Conservation (phyloP, 805 yeast genomes). For the Sugiyamaella mastotermitis region DNA sequence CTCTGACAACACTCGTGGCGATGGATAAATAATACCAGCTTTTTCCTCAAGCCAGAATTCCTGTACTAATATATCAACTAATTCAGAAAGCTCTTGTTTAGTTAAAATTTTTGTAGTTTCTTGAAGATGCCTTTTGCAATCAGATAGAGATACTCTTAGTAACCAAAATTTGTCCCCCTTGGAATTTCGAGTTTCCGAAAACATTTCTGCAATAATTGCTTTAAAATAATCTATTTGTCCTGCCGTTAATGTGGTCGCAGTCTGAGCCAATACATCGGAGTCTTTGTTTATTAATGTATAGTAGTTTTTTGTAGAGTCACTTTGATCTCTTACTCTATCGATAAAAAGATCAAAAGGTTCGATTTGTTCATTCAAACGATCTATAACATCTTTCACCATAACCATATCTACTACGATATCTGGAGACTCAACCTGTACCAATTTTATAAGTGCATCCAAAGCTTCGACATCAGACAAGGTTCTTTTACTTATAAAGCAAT, state of each 20-base stretch:
- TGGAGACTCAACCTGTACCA: neutral
- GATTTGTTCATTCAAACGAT: slow-evolving; percentile 29
- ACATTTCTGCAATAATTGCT: slow-evolving; percentile 36
- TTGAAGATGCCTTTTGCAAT: slow-evolving; percentile 1
- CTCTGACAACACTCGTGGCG: slow-evolving; percentile 43
- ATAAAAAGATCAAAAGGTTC: slow-evolving; percentile 35
- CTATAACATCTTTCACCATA: slow-evolving; percentile 20
- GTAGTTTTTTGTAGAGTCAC: slow-evolving; percentile 25
- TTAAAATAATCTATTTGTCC: slow-evolving; percentile 43
- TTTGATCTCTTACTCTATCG: slow-evolving; percentile 35
- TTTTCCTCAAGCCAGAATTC: no score
- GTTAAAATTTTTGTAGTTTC: neutral
- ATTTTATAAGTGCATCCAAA: slow-evolving; percentile 1
- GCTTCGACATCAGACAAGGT: slow-evolving; percentile 10
- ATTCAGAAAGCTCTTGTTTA: slow-evolving; percentile 6
- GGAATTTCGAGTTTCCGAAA: slow-evolving; percentile 21
- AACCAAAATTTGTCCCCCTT: slow-evolving; percentile 4
- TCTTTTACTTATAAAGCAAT: slow-evolving; percentile 8
- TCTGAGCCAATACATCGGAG: slow-evolving; percentile 34
- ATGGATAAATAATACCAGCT: slow-evolving; percentile 22
- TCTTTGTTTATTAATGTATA: slow-evolving; percentile 39
- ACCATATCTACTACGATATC: slow-evolving; percentile 8
- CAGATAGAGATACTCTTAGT: neutral
- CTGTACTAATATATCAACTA: slow-evolving; percentile 2
- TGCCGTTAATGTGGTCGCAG: slow-evolving; percentile 32